Base-by-base conservation (phyloP, 352 stramenopile genomes). In the Phytophthora gonapodyides region DNA sequence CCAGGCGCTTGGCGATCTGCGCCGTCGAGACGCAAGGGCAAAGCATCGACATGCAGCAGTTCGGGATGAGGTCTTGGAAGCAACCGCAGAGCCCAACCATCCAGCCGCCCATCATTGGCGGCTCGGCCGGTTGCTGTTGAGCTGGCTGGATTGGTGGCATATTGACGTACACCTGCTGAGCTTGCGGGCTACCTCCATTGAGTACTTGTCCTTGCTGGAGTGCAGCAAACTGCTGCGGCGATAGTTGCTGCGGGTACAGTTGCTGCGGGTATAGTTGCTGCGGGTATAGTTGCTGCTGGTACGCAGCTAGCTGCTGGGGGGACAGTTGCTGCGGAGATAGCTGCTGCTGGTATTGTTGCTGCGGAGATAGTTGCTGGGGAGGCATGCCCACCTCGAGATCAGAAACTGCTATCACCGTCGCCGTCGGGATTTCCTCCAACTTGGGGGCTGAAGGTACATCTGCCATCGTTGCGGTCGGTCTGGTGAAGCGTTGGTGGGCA, bases 1-100 rank as follows among this genome's bases (percentile, higher is more conserved):
- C 71, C 16, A 83, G 61, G 1, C 74, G 61, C n/a, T 71, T 33
- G 5, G 55, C 34, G 41, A 78, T 74, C 35, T 83, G 74, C 9
- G 74, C 67, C 13, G 75, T 16, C n/a, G 64, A 70, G n/a, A 83
- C 40, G 48, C 74, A 80, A 7, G 74, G 68, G 44, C 71, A 83
- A 43, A 62, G 63, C 41, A 19, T 66, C 13, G 50, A 38, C 68
- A 78, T 73, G 48, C 72, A 42, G 38, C 45, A 61, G 62, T 83
- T 83, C 13, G 74, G 68, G 12, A 76, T 53, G n/a, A 62, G 36
- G 45, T 69, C 36, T 12, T 62, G 47, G 49, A 68, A 68, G 57
- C 71, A 82, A 37, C 53, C 69, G 40, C 63, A 82, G 40, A 78
- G 53, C 9, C 46, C 64, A 9, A 52, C 52, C 7, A 48, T 50